phyloP scores from a whole-genome alignment of 495 filamentous ascomycete species.

The Aeminium ludgeri region DNA sequence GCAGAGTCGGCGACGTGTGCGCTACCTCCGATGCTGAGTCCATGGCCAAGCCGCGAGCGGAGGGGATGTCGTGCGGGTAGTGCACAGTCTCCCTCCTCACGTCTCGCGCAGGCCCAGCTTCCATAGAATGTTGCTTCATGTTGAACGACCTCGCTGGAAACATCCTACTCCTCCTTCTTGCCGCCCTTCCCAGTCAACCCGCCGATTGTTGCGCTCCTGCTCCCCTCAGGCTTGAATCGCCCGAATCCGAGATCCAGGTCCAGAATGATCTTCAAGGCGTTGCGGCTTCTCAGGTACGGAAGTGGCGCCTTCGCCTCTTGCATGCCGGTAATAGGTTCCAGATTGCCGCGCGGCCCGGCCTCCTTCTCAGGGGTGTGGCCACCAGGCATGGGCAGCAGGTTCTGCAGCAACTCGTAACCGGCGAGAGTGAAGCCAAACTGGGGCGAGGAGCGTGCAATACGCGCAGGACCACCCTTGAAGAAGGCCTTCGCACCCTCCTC shows the following conservation, averaged over 20 bases:
- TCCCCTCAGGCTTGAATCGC: conserved; percentile 32
- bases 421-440: conserved; percentile 97
- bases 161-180: too few relatives aligned
- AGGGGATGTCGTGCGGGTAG: too few relatives aligned
- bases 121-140: too few relatives aligned
- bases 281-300: conserved; percentile 70
- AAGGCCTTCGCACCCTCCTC: conserved; percentile 91
- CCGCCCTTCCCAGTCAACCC: too few relatives aligned
- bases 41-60: too few relatives aligned
- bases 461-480: conserved; percentile 94
- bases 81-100: too few relatives aligned
- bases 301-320: conserved; percentile 46
- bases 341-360: conserved; percentile 24
- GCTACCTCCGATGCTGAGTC: too few relatives aligned
- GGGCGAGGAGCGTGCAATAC: conserved; percentile 82
- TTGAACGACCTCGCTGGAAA: too few relatives aligned
- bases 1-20: too few relatives aligned
- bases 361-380: conserved; percentile 4
- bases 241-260: conserved; percentile 90
- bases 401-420: conserved; percentile 83
- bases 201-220: too few relatives aligned
- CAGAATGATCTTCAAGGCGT: conserved; percentile 92
- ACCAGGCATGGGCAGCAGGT: conserved; percentile 63
- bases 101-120: too few relatives aligned
- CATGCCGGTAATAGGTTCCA: conserved; percentile 40